Evolutionary conservation across 129 eudicot genomes (phyloP).

Genomic region (Dittrichia graveolens): DNA sequence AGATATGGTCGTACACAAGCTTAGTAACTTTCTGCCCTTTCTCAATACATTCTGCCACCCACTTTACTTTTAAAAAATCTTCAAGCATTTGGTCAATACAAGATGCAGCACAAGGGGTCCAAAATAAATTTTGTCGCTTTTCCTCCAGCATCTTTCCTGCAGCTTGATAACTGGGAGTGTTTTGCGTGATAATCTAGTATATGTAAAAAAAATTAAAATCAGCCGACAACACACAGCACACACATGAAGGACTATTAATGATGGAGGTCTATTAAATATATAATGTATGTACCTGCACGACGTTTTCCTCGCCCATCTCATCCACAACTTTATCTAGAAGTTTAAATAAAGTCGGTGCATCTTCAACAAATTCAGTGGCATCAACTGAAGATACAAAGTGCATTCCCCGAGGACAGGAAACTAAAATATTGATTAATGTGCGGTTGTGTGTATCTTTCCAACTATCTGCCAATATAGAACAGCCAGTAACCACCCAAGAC

Average conservation of each 20-base stretch:
- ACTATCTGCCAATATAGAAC: constrained; percentile 93
- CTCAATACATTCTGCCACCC: constrained; percentile 82
- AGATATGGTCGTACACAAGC: constrained; percentile 75
- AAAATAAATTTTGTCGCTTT: constrained; percentile 66
- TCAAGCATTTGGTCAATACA: constrained; percentile 79
- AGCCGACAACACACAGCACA: constrained; percentile 3
- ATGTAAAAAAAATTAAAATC: background rate
- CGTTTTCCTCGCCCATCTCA: constrained; percentile 93
- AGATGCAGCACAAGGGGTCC: constrained; percentile 93
- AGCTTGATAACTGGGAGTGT: constrained; percentile 68
- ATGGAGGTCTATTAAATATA: background rate
- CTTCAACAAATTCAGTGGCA: constrained; percentile 66
- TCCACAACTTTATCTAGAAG: constrained; percentile 84
- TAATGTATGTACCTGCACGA: constrained; percentile 68
- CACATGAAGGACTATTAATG: background rate
- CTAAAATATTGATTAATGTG: constrained; percentile 73
- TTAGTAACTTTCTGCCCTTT: constrained; percentile 83
- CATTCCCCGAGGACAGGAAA: constrained; percentile 93
- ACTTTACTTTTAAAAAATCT: constrained; percentile 70
- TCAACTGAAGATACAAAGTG: constrained; percentile 81
- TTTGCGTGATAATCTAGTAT: constrained; percentile 74
- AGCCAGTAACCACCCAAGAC: constrained; percentile 92
- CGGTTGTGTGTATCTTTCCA: constrained; percentile 74
- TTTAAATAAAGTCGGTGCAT: constrained; percentile 58
- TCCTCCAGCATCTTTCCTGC: constrained; percentile 98